Evolutionary conservation across 2,329 filamentous ascomycete species (phyloP).

Genomic region (Lojkania enalia): DNA sequence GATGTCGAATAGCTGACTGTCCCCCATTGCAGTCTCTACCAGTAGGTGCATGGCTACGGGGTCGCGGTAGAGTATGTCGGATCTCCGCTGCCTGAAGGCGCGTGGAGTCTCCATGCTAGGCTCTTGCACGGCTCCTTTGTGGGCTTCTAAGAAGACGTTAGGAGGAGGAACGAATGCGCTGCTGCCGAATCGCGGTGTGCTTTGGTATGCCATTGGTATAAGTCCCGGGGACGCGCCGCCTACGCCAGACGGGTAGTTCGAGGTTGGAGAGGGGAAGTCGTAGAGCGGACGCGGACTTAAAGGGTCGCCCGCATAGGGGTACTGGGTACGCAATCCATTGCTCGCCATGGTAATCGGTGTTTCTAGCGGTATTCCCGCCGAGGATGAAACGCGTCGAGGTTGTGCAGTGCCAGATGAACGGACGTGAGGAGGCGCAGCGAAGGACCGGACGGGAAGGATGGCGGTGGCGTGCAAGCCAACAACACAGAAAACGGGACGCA

Average conservation of each 20-base stretch:
- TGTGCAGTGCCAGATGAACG: constrained; percentile 10
- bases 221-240: constrained; percentile 38
- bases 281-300: constrained; percentile 40
- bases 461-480: constrained; percentile 21
- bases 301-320: constrained; percentile 34
- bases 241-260: constrained; percentile 42
- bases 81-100: constrained; percentile 32
- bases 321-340: constrained; percentile 42
- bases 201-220: constrained; percentile 43
- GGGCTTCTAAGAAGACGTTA: constrained; percentile 41
- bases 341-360: constrained; percentile 27
- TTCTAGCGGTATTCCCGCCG: not conserved
- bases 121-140: constrained; percentile 31
- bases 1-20: constrained; percentile 83
- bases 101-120: constrained; percentile 34
- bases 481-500: constrained; percentile 29
- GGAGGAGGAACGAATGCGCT: constrained; percentile 44
- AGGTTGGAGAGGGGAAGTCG: constrained; percentile 44
- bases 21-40: constrained; percentile 88
- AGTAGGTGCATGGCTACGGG: constrained; percentile 84
- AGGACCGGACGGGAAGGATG: constrained; percentile 24
- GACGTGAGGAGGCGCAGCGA: constrained; percentile 26
- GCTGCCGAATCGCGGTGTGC: constrained; percentile 40
- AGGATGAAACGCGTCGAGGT: constrained; percentile 4
- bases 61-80: constrained; percentile 50